phyloP scores from a whole-genome alignment of 2,329 filamentous ascomycete genomes.

The Arthrobotrys sphaeroides region DNA sequence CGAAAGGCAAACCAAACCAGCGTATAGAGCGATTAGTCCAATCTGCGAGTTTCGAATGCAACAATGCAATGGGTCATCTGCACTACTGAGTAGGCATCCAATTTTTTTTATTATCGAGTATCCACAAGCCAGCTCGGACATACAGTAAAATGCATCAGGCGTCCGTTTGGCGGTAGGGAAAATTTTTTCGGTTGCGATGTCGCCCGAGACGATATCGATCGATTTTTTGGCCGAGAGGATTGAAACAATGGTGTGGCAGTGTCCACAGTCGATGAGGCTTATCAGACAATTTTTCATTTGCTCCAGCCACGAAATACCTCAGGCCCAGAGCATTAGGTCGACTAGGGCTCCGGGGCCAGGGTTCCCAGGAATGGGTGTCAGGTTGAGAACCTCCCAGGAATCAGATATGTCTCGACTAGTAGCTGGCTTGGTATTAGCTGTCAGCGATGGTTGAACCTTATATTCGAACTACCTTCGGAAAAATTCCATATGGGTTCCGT shows the following conservation, averaged over 20 bases:
- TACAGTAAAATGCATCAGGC: neutral
- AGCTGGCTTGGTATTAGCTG: neutral
- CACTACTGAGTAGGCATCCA: constrained; percentile 25
- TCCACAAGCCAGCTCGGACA: neutral
- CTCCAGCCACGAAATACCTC: constrained; percentile 12
- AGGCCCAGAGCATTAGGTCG: neutral
- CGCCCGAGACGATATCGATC: constrained; percentile 19
- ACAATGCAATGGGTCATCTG: constrained; percentile 37
- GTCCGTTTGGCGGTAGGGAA: neutral
- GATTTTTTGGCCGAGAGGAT: neutral
- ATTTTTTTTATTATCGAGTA: constrained; percentile 6
- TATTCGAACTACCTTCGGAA: constrained; percentile 1
- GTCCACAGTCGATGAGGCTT: constrained; percentile 19
- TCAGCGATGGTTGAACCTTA: constrained; percentile 6
- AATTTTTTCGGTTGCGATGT: constrained; percentile 7
- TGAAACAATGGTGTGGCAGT: constrained; percentile 32
- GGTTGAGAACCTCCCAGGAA: neutral
- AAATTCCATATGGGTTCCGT: neutral
- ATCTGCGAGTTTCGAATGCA: constrained; percentile 4
- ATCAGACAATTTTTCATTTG: constrained; percentile 8
- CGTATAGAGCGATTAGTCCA: neutral
- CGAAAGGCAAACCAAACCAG: constrained; percentile 20
- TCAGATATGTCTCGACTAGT: neutral
- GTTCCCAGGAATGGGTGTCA: neutral
- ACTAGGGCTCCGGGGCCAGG: constrained; percentile 11